Base-by-base conservation (phyloP, 139 green algal species). In the Asterochloris sp. region DNA sequence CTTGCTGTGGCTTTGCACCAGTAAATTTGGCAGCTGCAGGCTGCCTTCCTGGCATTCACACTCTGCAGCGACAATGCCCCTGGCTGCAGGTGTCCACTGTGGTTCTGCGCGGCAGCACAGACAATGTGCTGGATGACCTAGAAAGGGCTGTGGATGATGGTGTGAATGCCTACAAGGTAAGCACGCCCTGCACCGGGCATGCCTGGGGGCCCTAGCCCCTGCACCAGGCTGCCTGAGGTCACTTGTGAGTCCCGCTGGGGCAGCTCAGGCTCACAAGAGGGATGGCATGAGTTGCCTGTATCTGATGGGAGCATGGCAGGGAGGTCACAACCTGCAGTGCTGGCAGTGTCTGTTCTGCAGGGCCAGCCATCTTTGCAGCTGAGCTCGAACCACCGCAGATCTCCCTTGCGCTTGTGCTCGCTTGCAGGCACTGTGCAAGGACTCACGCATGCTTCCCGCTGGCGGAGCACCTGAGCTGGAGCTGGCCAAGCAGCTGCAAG, bases 131-230 rank as follows among this genome's bases (percentile, higher is more conserved):
- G 67, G 97, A 99, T 85, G 97, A 99, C 84, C 88, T 98, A 61
- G 97, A 99, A 89, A 90, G 97, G 16, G 97, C 96, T 0, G 87
- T 99, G 27, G 97, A 99, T 83, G 94, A 98, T 84, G 97, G 94
- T 68, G 92, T 99, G 77, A 99, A 99, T 84, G 88, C 92, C 63
- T 99, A 94, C 95, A 98, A 98, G 92, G 85, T 84, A 54, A 27
- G 61, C 60, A 68, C 0, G 63, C 23, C 23, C 15, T 69, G 60
- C 74, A 68, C 29, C 19, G 2, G 17, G 19, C 66, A 26, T 10
- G 4, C 19, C 66, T 71, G 66, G 19, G 38, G 38, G 38, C 38
- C 38, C 38, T 54, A 10, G 38, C 38, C 38, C 38, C 38, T 54
- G 38, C 38, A 54, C 38, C 38, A 54, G 38, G 38, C 38, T 54